Base-by-base conservation (phyloP, 805 yeast species). In the Barnettozyma populi region DNA sequence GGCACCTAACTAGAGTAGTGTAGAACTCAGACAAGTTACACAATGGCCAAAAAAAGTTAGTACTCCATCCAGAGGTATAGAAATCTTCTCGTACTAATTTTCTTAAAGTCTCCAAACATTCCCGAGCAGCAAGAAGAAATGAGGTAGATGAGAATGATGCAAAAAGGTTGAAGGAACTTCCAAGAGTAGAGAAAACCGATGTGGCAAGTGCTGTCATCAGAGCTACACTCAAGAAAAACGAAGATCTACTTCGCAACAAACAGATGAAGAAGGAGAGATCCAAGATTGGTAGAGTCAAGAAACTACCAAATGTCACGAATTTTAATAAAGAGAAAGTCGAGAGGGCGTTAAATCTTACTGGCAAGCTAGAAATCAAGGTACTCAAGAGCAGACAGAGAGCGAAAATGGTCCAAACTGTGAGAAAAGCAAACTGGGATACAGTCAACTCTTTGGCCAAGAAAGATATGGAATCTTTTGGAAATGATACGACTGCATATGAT, bases 41-140 rank as follows among this genome's bases (percentile, higher is more conserved):
- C 21, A 8, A 60, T 60, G 64, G 64, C 63, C 11, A 60, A 59
- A 44, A 60, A 60, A 35, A 46, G 63, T 60, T 43, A 6, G 64
- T 48, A 7, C 2, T 13, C 4, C 4, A 21, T 18, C 9, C 37
- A 10, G 19, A 10, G 11, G 21, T 29, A 29, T 6, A 4, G 16
- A 11, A 14, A 14, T 29, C 5, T n/a, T n/a, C 32, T 13, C n/a
- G 7, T 29, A 10, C 32, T 29, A 7, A 29, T 16, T 13, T 29
- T 7, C 13, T 5, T 10, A 3, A 39, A 69, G 75, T 81, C 24
- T 82, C 88, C 18, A 83, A 82, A 54, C 80, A 76, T 51, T 82
- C 90, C 39, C 75, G 94, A 68, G 89, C 90, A 2, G 90, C 94
- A 2, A 79, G 90, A 67, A 73, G 89, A 62, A 84, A 83, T 7